A percentile compares a stretch with the other conserved stretches of the same genome.
phyloP scores from a whole-genome alignment of 192 early-diverging fungal genomes.

The Rhizophagus clarus region DNA sequence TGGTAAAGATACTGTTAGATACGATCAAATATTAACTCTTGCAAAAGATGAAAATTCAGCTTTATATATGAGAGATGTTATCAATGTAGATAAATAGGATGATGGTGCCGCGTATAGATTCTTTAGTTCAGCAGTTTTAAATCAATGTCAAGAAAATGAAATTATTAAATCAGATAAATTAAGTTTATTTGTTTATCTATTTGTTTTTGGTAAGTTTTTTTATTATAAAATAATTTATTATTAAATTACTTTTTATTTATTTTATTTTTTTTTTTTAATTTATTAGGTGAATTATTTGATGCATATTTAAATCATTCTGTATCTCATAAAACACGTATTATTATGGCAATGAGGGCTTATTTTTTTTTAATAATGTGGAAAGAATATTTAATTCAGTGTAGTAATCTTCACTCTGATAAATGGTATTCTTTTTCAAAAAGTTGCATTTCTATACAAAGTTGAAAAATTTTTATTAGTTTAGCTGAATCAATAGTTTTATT shows the following conservation, averaged over 20 bases:
- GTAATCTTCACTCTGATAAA: background rate
- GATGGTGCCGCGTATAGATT: background rate
- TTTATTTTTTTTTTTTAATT: background rate
- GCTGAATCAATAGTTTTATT: background rate
- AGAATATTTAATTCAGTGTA: background rate
- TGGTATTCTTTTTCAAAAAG: background rate
- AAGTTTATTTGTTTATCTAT: background rate
- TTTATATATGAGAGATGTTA: background rate
- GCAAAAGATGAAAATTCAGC: background rate
- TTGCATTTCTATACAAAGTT: background rate
- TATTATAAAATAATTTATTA: background rate
- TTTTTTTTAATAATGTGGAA: background rate
- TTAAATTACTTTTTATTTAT: too few relatives aligned
- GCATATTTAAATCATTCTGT: background rate
- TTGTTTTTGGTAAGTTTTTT: background rate
- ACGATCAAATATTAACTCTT: background rate
- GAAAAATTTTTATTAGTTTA: conserved; percentile 1
- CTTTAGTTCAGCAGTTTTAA: background rate
- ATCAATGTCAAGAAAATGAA: background rate
- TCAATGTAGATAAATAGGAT: background rate
- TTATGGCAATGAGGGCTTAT: background rate
- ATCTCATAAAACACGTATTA: background rate
- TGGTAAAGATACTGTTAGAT: background rate
- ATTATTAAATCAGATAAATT: background rate
- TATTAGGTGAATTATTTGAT: background rate